A percentile compares a stretch with the other conserved stretches of the same genome.
These are phyloP conservation scores for Zanthoxylum bungeanum DNA, from an alignment of 345 rosid genomes.

Conservation along the genomic window DNA sequence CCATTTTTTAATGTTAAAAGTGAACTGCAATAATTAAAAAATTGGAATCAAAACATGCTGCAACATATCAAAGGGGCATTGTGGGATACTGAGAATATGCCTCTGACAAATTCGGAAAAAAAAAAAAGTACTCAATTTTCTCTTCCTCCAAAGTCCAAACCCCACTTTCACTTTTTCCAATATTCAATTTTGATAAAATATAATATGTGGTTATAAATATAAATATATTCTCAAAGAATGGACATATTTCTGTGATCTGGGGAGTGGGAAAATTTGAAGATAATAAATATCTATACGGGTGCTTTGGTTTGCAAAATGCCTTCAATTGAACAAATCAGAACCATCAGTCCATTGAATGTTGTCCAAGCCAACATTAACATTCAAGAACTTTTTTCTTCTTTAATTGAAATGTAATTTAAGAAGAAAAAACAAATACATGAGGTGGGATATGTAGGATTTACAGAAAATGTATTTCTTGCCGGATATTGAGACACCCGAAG, in stretches of 20 bases:
- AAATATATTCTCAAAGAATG: neutral
- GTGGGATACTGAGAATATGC: constrained; percentile 33
- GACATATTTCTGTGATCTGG: neutral
- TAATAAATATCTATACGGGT: neutral
- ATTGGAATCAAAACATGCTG: neutral
- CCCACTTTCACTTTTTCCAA: constrained; percentile 21
- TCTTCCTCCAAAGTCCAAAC: constrained; percentile 27
- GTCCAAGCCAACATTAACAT: neutral
- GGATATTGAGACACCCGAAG: too few relatives aligned
- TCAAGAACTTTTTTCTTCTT: too few relatives aligned
- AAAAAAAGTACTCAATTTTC: neutral
- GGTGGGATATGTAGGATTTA: too few relatives aligned
- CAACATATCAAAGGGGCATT: neutral
- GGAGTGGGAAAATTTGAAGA: neutral
- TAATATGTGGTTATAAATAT: too few relatives aligned
- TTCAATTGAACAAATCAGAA: neutral
- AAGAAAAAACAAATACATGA: too few relatives aligned
- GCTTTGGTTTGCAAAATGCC: neutral
- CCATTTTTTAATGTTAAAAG: neutral
- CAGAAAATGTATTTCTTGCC: too few relatives aligned
- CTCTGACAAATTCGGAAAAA: constrained; percentile 26
- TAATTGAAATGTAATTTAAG: too few relatives aligned
- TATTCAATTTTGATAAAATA: neutral
- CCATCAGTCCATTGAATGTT: neutral
- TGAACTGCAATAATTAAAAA: neutral